phyloP scores from a whole-genome alignment of 1,284 basidiomycete genomes.

The Xerocomus subilludens region DNA sequence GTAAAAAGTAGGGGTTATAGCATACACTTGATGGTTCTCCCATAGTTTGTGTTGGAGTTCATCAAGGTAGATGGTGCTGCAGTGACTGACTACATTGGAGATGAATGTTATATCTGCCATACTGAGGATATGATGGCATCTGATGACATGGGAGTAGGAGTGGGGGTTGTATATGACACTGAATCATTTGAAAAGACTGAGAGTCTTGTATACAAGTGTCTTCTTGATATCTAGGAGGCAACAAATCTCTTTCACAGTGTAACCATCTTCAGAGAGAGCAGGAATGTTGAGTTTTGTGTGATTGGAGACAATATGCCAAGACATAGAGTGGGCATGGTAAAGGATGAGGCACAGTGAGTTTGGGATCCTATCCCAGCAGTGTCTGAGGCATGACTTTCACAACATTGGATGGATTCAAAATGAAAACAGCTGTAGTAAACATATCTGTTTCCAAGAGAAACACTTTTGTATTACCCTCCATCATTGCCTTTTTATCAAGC shows the following conservation, averaged over 20 bases:
- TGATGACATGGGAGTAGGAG: neutral
- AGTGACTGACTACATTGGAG: too few species aligned
- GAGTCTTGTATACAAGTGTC: slow-evolving; percentile 6
- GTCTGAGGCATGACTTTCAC: neutral
- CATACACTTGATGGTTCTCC: neutral
- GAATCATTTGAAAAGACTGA: neutral
- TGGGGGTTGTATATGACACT: neutral
- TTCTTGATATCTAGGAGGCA: slow-evolving; percentile 10
- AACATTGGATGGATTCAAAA: slow-evolving; percentile 6
- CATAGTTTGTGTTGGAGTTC: neutral
- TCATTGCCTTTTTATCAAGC: too few species aligned
- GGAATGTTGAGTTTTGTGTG: slow-evolving; percentile 13
- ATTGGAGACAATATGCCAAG: neutral
- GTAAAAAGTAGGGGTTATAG: too few species aligned
- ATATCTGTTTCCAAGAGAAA: too few species aligned
- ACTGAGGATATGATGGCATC: neutral
- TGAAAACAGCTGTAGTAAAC: slow-evolving; percentile 1
- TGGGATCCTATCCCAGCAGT: neutral
- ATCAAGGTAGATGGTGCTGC: neutral
- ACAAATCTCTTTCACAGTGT: neutral
- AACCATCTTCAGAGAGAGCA: neutral
- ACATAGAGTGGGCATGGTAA: neutral
- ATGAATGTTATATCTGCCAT: neutral
- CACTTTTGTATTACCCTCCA: too few species aligned
- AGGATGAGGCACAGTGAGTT: neutral